These are phyloP conservation scores for Phytophthora litchii DNA, from an alignment of 352 stramenopile genomes.

Conservation along the genomic window DNA sequence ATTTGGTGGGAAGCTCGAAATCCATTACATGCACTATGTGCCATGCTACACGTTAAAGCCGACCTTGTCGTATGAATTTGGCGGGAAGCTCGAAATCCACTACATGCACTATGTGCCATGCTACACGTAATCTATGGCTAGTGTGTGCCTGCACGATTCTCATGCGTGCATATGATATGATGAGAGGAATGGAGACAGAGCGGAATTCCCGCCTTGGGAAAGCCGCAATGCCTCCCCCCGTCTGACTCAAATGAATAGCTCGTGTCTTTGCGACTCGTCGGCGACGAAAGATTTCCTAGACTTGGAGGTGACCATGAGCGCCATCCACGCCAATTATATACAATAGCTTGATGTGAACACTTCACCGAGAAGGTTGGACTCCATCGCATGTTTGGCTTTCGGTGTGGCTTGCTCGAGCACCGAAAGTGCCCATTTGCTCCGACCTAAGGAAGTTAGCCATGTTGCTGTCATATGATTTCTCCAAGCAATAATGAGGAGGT, in stretches of 20 bases:
- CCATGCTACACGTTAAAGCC: too few relatives aligned
- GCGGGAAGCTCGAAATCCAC: neutral
- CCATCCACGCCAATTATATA: too few relatives aligned
- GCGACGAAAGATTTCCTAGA: neutral
- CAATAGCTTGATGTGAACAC: too few relatives aligned
- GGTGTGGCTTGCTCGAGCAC: constrained; percentile 10
- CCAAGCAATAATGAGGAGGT: neutral
- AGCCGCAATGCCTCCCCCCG: neutral
- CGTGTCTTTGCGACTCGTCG: neutral
- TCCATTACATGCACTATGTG: neutral
- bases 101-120: too few relatives aligned
- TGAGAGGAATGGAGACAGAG: constrained; percentile 4
- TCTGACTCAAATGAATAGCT: neutral
- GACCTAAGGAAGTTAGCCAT: constrained; percentile 4
- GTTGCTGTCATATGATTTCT: neutral
- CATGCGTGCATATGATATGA: too few relatives aligned
- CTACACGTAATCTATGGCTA: too few relatives aligned
- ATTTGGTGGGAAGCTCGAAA: neutral
- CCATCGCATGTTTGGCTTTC: constrained; percentile 6
- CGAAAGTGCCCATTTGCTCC: constrained; percentile 16
- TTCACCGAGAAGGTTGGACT: neutral
- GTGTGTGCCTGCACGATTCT: too few relatives aligned
- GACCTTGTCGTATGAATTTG: too few relatives aligned
- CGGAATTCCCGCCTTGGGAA: constrained; percentile 18
- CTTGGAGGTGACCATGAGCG: too few relatives aligned